Evolutionary conservation across 306 rosid species (phyloP).

Genomic region (Dryas alaskensis): DNA sequence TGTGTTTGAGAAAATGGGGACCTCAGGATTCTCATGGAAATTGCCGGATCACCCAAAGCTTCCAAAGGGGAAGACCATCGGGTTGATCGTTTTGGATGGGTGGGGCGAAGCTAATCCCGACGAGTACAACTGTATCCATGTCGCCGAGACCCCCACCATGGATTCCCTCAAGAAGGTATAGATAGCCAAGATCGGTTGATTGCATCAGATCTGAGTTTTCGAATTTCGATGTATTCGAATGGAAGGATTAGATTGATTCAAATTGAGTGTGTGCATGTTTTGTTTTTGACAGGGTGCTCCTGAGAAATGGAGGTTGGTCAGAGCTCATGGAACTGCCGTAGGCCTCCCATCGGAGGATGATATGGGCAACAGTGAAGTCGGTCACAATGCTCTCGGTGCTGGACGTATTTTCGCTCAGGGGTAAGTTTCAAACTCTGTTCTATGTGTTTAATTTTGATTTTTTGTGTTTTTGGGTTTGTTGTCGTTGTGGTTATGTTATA

Average conservation of each 20-base stretch:
- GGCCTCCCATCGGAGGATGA: constrained; percentile 98
- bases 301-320: constrained; percentile 83
- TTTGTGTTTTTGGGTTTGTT: not conserved
- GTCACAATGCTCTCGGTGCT: constrained; percentile 98
- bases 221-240: not conserved
- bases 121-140: constrained; percentile 78
- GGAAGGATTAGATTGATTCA: not conserved
- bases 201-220: not conserved
- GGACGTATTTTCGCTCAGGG: constrained; percentile 97
- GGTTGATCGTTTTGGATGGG: constrained; percentile 80
- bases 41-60: constrained; percentile 93
- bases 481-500: not conserved
- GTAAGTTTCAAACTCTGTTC: constrained; percentile 31
- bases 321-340: constrained; percentile 88
- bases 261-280: not conserved
- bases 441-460: not conserved
- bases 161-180: constrained; percentile 80
- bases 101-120: constrained; percentile 92
- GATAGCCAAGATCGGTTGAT: too few species aligned
- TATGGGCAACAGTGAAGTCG: constrained; percentile 99
- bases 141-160: constrained; percentile 90
- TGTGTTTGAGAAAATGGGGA: constrained; percentile 48
- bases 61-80: constrained; percentile 82
- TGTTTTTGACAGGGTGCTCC: constrained; percentile 64
- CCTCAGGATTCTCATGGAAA: constrained; percentile 64